Base-by-base conservation (phyloP, 495 filamentous ascomycete species). In the Saxophila tyrrhenica region DNA sequence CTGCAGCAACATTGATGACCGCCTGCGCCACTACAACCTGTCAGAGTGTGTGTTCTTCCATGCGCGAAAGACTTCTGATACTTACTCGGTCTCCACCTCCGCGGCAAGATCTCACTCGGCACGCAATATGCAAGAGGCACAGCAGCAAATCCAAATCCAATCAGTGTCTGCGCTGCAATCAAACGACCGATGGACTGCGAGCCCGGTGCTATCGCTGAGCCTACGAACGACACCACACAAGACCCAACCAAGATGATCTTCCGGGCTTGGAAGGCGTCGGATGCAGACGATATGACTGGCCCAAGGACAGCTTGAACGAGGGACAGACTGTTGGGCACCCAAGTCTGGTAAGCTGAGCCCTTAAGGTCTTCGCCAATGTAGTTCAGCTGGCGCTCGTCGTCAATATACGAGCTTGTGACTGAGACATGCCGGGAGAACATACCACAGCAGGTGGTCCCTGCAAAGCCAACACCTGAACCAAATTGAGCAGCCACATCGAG, bases 381-480 rank as follows among this genome's bases (percentile, higher is more conserved):
- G 16, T n/a, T 17, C 3, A 44, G 41, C 41, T 44, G 20, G 20
- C 16, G n/a, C 41, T 7, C 8, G n/a, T 44, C 41, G 20, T n/a
- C 35, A n/a, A 22, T 7, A 44, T 8, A 22, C 7, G 16, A 44
- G 41, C 5, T 3, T 22, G 8, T 44, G n/a, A 13, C 29, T 44
- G 16, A 44, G 9, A 44, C 16, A 44, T 5, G 17, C 41, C 5
- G 3, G 8, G 20, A 17, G 16, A 17, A n/a, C 50, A n/a, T 52
- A 52, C 50, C 19, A 52, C 38, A 23, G 32, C 25, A 43, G 50
- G 50, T 7, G 50, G 50, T 10, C 50, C 50, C 17, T 43, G 24
- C 13, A 52, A 25, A 39, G 50, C 50, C 38, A 52, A 52, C 15
- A 52, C 50, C 20, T 52, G 50, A 20, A 52, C 50, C 5, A 52